Percentiles rank a stretch among this genome's conserved stretches.
phyloP scores from a whole-genome alignment of 2,329 filamentous ascomycete species.

The Fusarium udum region DNA sequence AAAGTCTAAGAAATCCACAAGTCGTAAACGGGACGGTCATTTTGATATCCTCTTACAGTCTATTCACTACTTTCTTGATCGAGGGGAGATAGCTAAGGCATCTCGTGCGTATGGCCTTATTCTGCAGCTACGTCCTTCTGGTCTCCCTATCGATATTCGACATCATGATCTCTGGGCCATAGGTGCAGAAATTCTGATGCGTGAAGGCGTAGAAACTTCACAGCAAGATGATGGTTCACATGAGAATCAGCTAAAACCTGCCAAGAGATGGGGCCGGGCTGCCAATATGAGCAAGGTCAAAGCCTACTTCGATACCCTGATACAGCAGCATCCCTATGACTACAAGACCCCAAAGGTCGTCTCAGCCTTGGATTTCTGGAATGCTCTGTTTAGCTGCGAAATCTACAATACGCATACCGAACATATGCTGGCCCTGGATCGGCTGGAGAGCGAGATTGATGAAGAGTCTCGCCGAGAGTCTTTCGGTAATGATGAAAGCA shows the following conservation, averaged over 20 bases:
- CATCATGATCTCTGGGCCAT: slow-evolving; percentile 79
- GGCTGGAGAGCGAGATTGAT: slow-evolving; percentile 45
- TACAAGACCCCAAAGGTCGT: slow-evolving; percentile 65
- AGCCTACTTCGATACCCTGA: slow-evolving; percentile 79
- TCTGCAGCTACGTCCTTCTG: slow-evolving; percentile 60
- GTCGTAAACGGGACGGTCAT: slow-evolving; percentile 55
- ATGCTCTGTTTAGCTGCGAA: slow-evolving; percentile 82
- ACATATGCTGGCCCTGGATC: slow-evolving; percentile 57
- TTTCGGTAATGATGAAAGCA: slow-evolving; percentile 31
- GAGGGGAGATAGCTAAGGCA: slow-evolving; percentile 76
- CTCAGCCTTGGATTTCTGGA: slow-evolving; percentile 80
- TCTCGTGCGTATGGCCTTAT: slow-evolving; percentile 80
- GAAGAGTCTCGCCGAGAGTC: slow-evolving; percentile 29
- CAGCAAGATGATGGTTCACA: slow-evolving; percentile 3
- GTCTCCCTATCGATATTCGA: slow-evolving; percentile 71
- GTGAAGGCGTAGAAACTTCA: slow-evolving; percentile 56
- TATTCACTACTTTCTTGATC: slow-evolving; percentile 76
- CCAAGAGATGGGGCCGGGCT: slow-evolving; percentile 53
- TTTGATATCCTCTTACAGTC: slow-evolving; percentile 74
- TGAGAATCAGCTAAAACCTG: background rate
- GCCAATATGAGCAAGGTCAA: slow-evolving; percentile 58
- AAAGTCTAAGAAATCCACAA: slow-evolving; percentile 21
- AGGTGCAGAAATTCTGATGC: slow-evolving; percentile 84
- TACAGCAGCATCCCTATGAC: slow-evolving; percentile 79
- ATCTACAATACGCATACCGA: slow-evolving; percentile 77